These are phyloP conservation scores for Pilobolus umbonatus DNA, from an alignment of 192 early-diverging fungal species.

Conservation along the genomic window DNA sequence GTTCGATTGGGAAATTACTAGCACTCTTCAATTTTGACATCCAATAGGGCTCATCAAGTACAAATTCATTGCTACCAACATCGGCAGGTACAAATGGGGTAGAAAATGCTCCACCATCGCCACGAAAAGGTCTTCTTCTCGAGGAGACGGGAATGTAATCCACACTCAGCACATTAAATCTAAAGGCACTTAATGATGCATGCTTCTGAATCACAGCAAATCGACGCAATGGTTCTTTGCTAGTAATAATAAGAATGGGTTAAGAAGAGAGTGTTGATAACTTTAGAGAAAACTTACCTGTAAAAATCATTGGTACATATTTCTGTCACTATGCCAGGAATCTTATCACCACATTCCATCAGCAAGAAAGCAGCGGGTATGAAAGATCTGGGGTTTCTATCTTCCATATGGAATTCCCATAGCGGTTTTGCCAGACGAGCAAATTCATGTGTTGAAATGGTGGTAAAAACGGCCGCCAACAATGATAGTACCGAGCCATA, in stretches of 20 bases:
- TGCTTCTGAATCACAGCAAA: constrained; percentile 39
- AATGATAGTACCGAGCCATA: constrained; percentile 41
- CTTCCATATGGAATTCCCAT: constrained; percentile 48
- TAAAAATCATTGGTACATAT: constrained; percentile 42
- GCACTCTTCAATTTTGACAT: constrained; percentile 43
- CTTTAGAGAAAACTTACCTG: constrained; percentile 29
- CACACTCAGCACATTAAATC: constrained; percentile 41
- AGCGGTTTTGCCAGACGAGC: constrained; percentile 31
- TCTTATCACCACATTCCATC: constrained; percentile 52
- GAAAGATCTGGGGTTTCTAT: constrained; percentile 37
- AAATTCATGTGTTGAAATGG: constrained; percentile 39
- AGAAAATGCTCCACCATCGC: constrained; percentile 34
- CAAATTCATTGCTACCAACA: constrained; percentile 46
- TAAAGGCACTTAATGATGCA: constrained; percentile 41
- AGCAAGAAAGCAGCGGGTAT: constrained; percentile 48
- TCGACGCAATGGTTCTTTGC: constrained; percentile 33
- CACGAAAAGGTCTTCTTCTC: constrained; percentile 42
- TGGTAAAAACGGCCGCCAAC: constrained; percentile 47
- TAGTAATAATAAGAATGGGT: constrained; percentile 6
- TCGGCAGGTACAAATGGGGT: constrained; percentile 51
- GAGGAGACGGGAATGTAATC: constrained; percentile 45
- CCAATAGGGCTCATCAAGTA: constrained; percentile 48
- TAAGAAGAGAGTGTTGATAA: background rate
- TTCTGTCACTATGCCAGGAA: constrained; percentile 36
- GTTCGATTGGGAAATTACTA: constrained; percentile 43